Evolutionary conservation across 371 early-diverging fungal genomes (phyloP).

Genomic region (Mucor plumbeus): DNA sequence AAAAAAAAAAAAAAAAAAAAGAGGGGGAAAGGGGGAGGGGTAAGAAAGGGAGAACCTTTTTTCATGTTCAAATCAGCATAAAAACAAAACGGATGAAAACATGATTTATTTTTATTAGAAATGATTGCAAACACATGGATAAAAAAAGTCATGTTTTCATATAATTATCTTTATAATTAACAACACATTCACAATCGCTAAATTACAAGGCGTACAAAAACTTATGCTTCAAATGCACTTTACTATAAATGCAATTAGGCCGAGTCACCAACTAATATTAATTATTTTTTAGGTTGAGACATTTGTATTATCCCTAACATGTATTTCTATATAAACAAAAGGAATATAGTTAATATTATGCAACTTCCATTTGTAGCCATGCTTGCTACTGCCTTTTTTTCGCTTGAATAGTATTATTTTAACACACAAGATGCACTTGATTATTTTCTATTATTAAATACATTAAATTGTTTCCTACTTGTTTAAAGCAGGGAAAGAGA

Average conservation of each 20-base stretch:
- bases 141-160: not conserved
- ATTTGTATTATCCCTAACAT: too few relatives aligned
- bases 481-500: not conserved
- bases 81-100: not conserved
- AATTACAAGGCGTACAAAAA: not conserved
- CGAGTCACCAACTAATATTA: not conserved
- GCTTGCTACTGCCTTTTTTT: not conserved
- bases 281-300: too few relatives aligned
- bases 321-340: too few relatives aligned
- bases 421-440: too few relatives aligned
- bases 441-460: not conserved
- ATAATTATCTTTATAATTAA: not conserved
- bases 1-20: too few relatives aligned
- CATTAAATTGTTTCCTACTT: not conserved
- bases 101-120: not conserved
- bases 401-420: too few relatives aligned
- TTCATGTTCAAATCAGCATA: not conserved
- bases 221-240: not conserved
- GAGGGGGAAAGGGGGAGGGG: conserved; percentile 4
- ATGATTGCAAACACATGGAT: not conserved
- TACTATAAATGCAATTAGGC: conserved; percentile 7
- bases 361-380: conserved; percentile 6
- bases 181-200: too few relatives aligned
- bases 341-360: not conserved
- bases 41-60: not conserved